Evolutionary conservation across 768 basidiomycete genomes (phyloP), one percentile per base, ranked within the genome.

Genomic region (Termitomyces sp.): DNA sequence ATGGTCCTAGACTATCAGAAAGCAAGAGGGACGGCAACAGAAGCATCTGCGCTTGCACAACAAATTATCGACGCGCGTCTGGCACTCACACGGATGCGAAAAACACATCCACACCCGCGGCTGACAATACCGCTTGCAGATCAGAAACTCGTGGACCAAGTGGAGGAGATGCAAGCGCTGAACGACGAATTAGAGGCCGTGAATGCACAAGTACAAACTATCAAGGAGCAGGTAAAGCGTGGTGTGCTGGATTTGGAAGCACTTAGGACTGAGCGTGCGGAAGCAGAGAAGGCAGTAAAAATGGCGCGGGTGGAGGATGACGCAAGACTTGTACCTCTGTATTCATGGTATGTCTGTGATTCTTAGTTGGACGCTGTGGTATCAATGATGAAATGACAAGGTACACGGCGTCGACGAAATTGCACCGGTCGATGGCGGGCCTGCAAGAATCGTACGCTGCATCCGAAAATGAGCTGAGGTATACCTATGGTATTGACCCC

Each of bases 31-130:
- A 69, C 80, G 8, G 79, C 83, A 0, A 71, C 74, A 24, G 80
- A 82, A 59, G 85, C 87, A 1, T 73, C 83, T 22, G 60, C 76
- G 2, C 79, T 92, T 1, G 81, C 88, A 1, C 83, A 89, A 56
- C 81, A 90, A 68, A 92, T 95, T 63, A 80, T 92, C 58, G 92
- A 94, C 66, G 84, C 92, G 36, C 86, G 90, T 36, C 80, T 94
- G 4, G 82, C 87, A 1, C 77, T 95, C 38, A 86, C 87, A 7
- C 83, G 93, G 1, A 83, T 95, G 18, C 84, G 90, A 20, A 88
- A 93, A 62, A 82, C 86, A 2, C 85, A 95, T 63, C 89, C 91
- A 0, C 81, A 85, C 20, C 87, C 93, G 46, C 83, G 93, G 10
- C 72, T 94, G 35, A 96, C 94, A 0, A 80, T 92, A 35, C 71